Conservation (phyloP, 345 rosid genomes). For the Nasturtium officinale region DNA sequence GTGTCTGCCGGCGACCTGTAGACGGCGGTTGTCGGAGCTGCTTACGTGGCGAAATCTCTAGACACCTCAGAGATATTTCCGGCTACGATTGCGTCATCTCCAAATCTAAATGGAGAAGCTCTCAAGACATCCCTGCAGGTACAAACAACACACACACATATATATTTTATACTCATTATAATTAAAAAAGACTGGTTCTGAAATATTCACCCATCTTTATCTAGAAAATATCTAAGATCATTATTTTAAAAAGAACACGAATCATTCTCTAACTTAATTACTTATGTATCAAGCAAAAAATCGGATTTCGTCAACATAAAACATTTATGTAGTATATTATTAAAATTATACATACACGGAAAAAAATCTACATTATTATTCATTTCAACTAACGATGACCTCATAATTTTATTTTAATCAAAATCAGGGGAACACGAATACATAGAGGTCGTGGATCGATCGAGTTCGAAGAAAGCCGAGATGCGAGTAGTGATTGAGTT, state of each 20-base stretch:
- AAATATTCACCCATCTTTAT: constrained; percentile 6
- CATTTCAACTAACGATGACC: no score
- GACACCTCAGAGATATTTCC: constrained; percentile 51
- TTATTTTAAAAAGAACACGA: background rate
- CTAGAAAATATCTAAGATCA: constrained; percentile 1
- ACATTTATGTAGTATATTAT: background rate
- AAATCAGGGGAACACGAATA: constrained; percentile 66
- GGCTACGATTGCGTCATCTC: constrained; percentile 67
- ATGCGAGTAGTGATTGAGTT: constrained; percentile 68
- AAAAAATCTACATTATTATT: no score
- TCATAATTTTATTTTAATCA: background rate
- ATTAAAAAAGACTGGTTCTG: background rate
- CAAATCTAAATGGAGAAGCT: constrained; percentile 83
- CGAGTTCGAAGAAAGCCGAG: constrained; percentile 53
- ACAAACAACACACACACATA: background rate
- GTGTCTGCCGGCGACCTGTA: constrained; percentile 54
- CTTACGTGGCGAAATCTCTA: constrained; percentile 53
- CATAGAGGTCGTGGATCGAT: constrained; percentile 64
- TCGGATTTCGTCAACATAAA: background rate
- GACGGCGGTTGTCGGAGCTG: constrained; percentile 66
- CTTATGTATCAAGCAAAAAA: background rate
- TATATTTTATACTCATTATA: background rate
- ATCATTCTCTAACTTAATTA: background rate
- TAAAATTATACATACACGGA: no score
- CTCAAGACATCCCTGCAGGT: constrained; percentile 73